A percentile compares a stretch with the other conserved stretches of the same genome.
Evolutionary conservation across 257 asterid genomes (phyloP).

Genomic region (Jasminum sambac): DNA sequence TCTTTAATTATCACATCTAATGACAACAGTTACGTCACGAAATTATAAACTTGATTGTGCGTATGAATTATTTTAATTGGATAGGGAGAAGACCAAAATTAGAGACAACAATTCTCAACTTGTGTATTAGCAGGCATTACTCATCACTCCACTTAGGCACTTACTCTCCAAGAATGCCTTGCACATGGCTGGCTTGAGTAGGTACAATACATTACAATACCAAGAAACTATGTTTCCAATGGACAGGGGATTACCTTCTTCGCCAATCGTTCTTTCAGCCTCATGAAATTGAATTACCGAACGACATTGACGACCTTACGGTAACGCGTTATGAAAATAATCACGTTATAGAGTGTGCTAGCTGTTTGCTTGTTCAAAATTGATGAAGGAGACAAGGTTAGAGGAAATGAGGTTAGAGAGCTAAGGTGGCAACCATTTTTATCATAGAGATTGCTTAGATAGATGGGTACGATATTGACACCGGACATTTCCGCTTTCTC

Average conservation of each 20-base stretch:
- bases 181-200: too few relatives aligned
- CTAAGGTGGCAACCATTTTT: neutral
- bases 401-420: neutral
- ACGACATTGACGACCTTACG: neutral
- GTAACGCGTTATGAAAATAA: neutral
- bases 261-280: neutral
- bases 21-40: too few relatives aligned
- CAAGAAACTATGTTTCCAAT: neutral
- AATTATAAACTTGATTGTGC: too few relatives aligned
- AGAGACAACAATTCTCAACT: too few relatives aligned
- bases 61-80: too few relatives aligned
- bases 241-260: neutral
- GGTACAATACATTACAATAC: too few relatives aligned
- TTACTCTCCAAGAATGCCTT: too few relatives aligned
- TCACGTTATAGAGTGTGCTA: neutral
- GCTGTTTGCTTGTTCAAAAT: neutral
- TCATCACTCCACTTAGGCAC: too few relatives aligned
- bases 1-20: too few relatives aligned
- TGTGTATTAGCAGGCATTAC: too few relatives aligned
- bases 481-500: neutral
- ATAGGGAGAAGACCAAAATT: too few relatives aligned
- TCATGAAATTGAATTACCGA: neutral
- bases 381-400: too few relatives aligned
- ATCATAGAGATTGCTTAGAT: neutral
- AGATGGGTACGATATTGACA: neutral